phyloP scores from a whole-genome alignment of 192 early-diverging fungal genomes.

The Ambispora gerdemannii region DNA sequence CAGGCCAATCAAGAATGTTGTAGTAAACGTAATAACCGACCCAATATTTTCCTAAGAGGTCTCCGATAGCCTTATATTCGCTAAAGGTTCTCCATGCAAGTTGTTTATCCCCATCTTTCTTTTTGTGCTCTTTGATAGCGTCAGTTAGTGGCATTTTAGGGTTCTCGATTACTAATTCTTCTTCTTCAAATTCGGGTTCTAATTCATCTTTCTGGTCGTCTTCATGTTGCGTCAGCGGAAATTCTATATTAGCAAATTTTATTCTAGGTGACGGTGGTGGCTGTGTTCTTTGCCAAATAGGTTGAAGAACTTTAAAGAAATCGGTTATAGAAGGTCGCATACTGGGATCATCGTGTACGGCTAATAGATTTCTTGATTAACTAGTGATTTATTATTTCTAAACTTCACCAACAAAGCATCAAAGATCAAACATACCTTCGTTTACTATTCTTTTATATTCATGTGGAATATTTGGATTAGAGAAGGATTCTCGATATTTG shows the following conservation, averaged over 20 bases:
- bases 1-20: not conserved
- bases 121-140: conserved; percentile 15
- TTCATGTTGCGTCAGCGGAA: no score
- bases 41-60: conserved; percentile 3
- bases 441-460: not conserved
- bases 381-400: not conserved
- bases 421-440: not conserved
- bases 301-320: not conserved
- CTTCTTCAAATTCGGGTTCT: not conserved
- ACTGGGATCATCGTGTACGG: not conserved
- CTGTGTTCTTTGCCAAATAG: not conserved
- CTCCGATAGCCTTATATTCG: not conserved
- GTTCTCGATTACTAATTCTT: not conserved
- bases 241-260: not conserved
- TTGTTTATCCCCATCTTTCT: not conserved
- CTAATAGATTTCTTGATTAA: not conserved
- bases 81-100: not conserved
- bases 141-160: not conserved
- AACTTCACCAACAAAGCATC: not conserved
- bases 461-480: not conserved
- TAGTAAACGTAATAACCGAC: conserved; percentile 8
- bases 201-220: not conserved
- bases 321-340: not conserved
- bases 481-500: not conserved
- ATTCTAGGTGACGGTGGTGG: not conserved